Percentiles rank a stretch among this genome's conserved stretches.
These are phyloP conservation scores for Colletotrichum phormii DNA, from an alignment of 2,329 filamentous ascomycete genomes.

Conservation along the genomic window DNA sequence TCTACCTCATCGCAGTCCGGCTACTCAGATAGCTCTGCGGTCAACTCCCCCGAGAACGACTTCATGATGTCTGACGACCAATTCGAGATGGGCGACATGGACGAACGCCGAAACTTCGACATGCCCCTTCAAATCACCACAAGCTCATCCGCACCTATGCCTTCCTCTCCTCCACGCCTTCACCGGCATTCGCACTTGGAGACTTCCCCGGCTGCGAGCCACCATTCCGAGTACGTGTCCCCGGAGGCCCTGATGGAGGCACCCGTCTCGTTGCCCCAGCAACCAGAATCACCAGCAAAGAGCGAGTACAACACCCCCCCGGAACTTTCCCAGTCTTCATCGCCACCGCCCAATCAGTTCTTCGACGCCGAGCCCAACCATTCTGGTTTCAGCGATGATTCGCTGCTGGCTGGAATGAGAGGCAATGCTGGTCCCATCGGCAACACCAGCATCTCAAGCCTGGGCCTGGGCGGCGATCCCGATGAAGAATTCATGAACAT, in stretches of 20 bases:
- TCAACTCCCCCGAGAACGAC: constrained; percentile 63
- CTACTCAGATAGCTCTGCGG: constrained; percentile 67
- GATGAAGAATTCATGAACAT: constrained; percentile 60
- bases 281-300: constrained; percentile 61
- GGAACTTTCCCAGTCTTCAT: constrained; percentile 70
- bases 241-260: constrained; percentile 57
- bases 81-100: constrained; percentile 57
- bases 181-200: constrained; percentile 47
- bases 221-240: constrained; percentile 59
- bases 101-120: constrained; percentile 32
- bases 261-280: constrained; percentile 44
- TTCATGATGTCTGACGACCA: constrained; percentile 50
- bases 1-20: constrained; percentile 63
- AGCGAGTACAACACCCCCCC: constrained; percentile 70
- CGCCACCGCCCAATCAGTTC: constrained; percentile 62
- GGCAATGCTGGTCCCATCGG: constrained; percentile 14
- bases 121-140: constrained; percentile 45
- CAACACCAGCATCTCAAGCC: constrained; percentile 31
- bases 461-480: constrained; percentile 49
- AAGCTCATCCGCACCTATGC: constrained; percentile 60
- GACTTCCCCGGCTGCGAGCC: constrained; percentile 56
- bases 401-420: constrained; percentile 42
- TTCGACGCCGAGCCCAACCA: constrained; percentile 59
- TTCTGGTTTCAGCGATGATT: constrained; percentile 44
- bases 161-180: constrained; percentile 43